A percentile compares a stretch with the other conserved stretches of the same genome.
Conservation (phyloP, 2,329 filamentous ascomycete genomes). For the Verticillium tricorpus region DNA sequence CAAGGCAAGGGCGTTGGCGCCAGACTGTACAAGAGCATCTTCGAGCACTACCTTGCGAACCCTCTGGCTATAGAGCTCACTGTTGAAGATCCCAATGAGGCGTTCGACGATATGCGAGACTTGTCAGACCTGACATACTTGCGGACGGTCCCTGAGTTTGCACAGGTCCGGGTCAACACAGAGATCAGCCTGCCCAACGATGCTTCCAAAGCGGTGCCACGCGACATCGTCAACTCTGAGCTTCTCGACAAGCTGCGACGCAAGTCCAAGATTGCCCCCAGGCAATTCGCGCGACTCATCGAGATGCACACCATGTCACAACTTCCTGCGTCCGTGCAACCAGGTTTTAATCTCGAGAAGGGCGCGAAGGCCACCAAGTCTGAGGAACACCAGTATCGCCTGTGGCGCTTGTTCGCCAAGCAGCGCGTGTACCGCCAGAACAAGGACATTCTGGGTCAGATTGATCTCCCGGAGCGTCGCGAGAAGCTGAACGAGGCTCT, state of each 20-base stretch:
- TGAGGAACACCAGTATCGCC: constrained; percentile 58
- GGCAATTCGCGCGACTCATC: constrained; percentile 71
- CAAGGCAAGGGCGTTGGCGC: constrained; percentile 76
- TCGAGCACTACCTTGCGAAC: constrained; percentile 61
- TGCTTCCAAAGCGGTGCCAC: constrained; percentile 32
- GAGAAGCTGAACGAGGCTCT: constrained; percentile 69
- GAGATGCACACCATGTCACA: constrained; percentile 70
- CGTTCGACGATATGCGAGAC: constrained; percentile 76
- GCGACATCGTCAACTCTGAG: constrained; percentile 53
- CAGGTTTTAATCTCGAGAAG: constrained; percentile 39
- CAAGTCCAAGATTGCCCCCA: constrained; percentile 65
- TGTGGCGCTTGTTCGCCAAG: constrained; percentile 75
- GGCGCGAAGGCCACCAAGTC: constrained; percentile 41
- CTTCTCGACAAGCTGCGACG: constrained; percentile 53
- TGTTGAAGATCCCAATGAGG: constrained; percentile 89
- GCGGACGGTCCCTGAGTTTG: constrained; percentile 54
- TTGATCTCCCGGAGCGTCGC: constrained; percentile 64
- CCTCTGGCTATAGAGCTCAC: constrained; percentile 76
- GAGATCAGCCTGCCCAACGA: constrained; percentile 42
- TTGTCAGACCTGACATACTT: constrained; percentile 66
- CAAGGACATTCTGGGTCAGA: constrained; percentile 62
- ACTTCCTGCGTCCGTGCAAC: constrained; percentile 52
- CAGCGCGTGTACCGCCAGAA: constrained; percentile 73
- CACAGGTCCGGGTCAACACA: constrained; percentile 50
- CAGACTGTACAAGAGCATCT: constrained; percentile 77